A percentile compares a stretch with the other conserved stretches of the same genome.
phyloP scores from a whole-genome alignment of 2,329 filamentous ascomycete species.

The Anisogramma anomala region DNA sequence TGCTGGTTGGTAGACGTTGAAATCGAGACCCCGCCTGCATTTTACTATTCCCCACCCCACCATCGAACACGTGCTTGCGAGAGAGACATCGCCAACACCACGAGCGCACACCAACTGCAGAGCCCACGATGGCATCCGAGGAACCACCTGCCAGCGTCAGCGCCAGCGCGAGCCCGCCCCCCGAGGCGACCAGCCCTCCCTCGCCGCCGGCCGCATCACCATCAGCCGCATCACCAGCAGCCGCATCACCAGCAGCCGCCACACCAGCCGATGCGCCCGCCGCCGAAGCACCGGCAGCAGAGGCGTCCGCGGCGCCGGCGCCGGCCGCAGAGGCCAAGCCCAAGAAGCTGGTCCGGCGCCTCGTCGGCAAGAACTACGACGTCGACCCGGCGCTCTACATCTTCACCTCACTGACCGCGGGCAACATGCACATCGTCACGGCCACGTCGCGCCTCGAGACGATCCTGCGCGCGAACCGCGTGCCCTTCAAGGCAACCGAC shows the following conservation, averaged over 20 bases:
- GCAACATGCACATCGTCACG: slow-evolving; percentile 91
- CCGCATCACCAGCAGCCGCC: not conserved
- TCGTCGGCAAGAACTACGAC: slow-evolving; percentile 31
- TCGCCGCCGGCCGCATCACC: slow-evolving; percentile 1
- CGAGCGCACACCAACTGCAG: not conserved
- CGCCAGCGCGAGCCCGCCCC: not conserved
- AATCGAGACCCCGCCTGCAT: not conserved
- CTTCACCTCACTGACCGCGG: slow-evolving; percentile 90
- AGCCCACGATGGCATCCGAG: slow-evolving; percentile 11
- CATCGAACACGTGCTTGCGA: not conserved
- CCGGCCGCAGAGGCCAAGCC: not conserved
- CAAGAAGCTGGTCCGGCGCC: slow-evolving; percentile 11
- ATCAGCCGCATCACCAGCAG: not conserved
- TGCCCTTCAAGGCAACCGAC: slow-evolving; percentile 88
- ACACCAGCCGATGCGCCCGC: not conserved
- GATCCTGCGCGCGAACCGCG: slow-evolving; percentile 86
- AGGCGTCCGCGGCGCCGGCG: not conserved
- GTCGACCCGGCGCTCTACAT: slow-evolving; percentile 72
- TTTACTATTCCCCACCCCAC: not conserved
- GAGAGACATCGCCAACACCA: not conserved
- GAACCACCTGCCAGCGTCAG: slow-evolving; percentile 1
- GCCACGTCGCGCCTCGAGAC: slow-evolving; percentile 93
- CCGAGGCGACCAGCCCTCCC: not conserved
- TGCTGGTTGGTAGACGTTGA: not conserved
- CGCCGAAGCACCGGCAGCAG: not conserved